Base-by-base conservation (phyloP, 345 rosid genomes). In the Aquilaria sinensis region DNA sequence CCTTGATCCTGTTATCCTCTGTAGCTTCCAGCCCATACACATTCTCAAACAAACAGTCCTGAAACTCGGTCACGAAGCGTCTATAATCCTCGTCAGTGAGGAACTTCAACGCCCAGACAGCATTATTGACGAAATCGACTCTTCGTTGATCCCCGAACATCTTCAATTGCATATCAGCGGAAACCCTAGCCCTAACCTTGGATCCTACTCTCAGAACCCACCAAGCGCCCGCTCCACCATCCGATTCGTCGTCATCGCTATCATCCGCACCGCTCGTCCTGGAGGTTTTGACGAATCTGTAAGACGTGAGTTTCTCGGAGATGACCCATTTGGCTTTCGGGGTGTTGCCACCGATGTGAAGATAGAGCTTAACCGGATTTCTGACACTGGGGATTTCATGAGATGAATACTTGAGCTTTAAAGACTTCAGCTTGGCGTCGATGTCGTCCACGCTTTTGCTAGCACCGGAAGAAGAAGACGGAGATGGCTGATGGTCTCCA, bases 51-150 rank as follows among this genome's bases (percentile, higher is more conserved):
- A 93, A 53, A 61, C 85, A 85, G 64, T 86, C 83, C 55, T 93
- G 96, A 51, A 81, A 93, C 57, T 70, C 80, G 9, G 80, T 80
- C 58, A 86, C 83, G 55, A 93, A 90, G 16, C 47, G 76, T 61
- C 96, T 74, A 46, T 84, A 90, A 67, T 79, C 97, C 15, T 79
- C 87, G 50, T 86, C 87, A 16, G 77, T 77, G 31, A 64, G 70
- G 61, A 93, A 93, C 59, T 80, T 90, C 85, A 93, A 76, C 31
- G 98, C 97, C 98, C 98, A 93, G 11, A 93, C 98, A 0, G 87
- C 90, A 10, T 74, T 79, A 49, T 66, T 70, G 31, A 89, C 92
- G 30, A 93, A 93, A 81, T 93, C 94, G 45, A 85, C 86, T 23
- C 96, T 78, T 49, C 83, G 79, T 67, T 93, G 94, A 41, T 85